These are phyloP conservation scores for Colletotrichum cordylinicola DNA, from an alignment of 2,329 filamentous ascomycete species.

Conservation along the genomic window DNA sequence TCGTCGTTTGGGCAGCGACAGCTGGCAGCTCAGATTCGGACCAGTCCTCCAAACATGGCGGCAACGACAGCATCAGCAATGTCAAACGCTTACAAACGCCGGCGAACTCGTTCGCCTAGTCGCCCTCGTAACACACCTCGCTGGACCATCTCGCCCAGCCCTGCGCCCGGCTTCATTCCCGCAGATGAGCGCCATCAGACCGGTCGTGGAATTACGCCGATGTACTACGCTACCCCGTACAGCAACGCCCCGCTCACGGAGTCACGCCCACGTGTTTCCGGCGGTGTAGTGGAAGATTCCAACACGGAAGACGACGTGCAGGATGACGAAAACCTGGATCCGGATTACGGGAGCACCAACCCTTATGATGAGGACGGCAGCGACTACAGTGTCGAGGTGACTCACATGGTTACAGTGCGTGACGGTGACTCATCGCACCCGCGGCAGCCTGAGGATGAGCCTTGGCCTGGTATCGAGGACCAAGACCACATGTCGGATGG, in stretches of 20 bases:
- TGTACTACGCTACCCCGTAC: constrained; percentile 78
- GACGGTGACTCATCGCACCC: constrained; percentile 29
- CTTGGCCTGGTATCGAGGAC: constrained; percentile 63
- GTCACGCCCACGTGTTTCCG: constrained; percentile 30
- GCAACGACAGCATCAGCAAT: neutral
- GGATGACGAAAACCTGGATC: constrained; percentile 33
- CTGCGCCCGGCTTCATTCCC: constrained; percentile 36
- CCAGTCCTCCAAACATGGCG: constrained; percentile 32
- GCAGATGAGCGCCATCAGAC: constrained; percentile 38
- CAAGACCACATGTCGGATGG: constrained; percentile 49
- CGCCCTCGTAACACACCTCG: constrained; percentile 59
- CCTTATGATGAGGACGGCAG: constrained; percentile 34
- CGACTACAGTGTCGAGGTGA: constrained; percentile 30
- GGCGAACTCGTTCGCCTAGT: constrained; percentile 65
- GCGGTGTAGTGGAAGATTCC: constrained; percentile 19
- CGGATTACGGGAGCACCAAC: constrained; percentile 31
- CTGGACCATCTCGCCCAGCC: constrained; percentile 56
- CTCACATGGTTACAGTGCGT: constrained; percentile 22
- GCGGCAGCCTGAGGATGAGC: constrained; percentile 57
- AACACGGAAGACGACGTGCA: constrained; percentile 32
- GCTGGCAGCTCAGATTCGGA: constrained; percentile 6
- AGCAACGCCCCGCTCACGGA: constrained; percentile 64
- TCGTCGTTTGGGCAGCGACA: constrained; percentile 44
- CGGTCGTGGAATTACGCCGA: constrained; percentile 57
- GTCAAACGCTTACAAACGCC: constrained; percentile 41